Base-by-base conservation (phyloP, 2,329 filamentous ascomycete genomes). In the Chrysosporium keratinophilum region DNA sequence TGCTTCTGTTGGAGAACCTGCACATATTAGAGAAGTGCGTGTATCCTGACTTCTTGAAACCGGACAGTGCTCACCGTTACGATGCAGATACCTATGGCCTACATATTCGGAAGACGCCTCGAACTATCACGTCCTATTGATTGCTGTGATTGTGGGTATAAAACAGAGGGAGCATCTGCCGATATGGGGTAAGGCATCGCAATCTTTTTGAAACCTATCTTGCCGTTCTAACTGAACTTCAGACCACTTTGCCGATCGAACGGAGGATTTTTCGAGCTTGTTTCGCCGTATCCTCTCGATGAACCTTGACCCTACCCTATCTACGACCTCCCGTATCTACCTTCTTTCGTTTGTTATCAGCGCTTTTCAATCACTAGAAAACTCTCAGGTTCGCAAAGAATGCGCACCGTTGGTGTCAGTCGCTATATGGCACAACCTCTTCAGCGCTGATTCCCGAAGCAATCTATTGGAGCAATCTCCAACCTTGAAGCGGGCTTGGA, bases 351-450 rank as follows among this genome's bases (percentile, higher is more conserved):
- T 97, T 69, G 78, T 97, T 58, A 94, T 95, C 49, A 82, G 84
- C 60, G 87, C 91, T 35, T 98, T 96, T 66, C 90, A 97, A 69
- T 96, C 89, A 45, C 77, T 98, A 33, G 94, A 98, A 67, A 90
- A 83, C 65, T 80, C 81, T 37, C 80, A 95, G 54, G 87, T 98
- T 48, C 84, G 93, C 58, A 97, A 96, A 69, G 93, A 98, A 74
- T 97, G 93, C 69, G 93, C 91, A 5, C 88, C 94, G 1, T 75
- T 98, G 50, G 91, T 98, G 17, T 93, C 89, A 11, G 95, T 98
- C 62, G 85, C 87, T 0, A 88, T 93, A 62, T 98, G 93, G 93
- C 88, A 97, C 64, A 94, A 95, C 65, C 73, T 98, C 37, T 86
- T 87, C 31, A 86, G 80, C 54, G 88, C 94, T 34, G 77, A 79